Conservation (phyloP, 1,139 yeast species). For the Zygosaccharomyces sapae region DNA sequence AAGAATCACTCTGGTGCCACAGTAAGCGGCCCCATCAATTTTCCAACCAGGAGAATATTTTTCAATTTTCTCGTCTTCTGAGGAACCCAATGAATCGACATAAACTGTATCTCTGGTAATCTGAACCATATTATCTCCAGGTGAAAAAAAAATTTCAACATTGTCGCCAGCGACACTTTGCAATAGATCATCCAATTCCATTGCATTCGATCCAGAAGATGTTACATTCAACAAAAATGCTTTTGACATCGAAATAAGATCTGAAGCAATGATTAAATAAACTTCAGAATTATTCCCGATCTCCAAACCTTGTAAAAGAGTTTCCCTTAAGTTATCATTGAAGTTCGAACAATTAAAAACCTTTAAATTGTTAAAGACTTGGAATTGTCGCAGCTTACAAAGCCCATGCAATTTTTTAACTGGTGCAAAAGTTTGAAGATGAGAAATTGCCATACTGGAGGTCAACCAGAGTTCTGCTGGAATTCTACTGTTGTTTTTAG, state of each 20-base stretch:
- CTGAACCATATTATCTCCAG: slow-evolving; percentile 16
- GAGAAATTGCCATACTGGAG: slow-evolving; percentile 20
- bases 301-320: slow-evolving; percentile 5
- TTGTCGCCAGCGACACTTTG: slow-evolving; percentile 11
- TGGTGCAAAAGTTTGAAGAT: slow-evolving; percentile 11
- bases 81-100: slow-evolving; percentile 10
- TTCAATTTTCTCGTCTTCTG: slow-evolving; percentile 3
- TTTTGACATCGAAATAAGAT: slow-evolving; percentile 9
- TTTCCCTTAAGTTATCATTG: not conserved
- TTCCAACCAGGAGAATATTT: slow-evolving; percentile 12
- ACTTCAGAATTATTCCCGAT: slow-evolving; percentile 7
- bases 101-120: slow-evolving; percentile 13
- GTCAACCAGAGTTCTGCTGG: slow-evolving; percentile 20
- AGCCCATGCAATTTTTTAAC: slow-evolving; percentile 14
- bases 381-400: slow-evolving; percentile 15
- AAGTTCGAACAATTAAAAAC: slow-evolving; percentile 8
- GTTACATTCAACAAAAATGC: slow-evolving; percentile 11
- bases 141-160: slow-evolving; percentile 14
- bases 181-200: slow-evolving; percentile 23
- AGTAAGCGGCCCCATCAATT: slow-evolving; percentile 16
- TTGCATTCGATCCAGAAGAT: slow-evolving; percentile 10
- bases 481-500: slow-evolving; percentile 8
- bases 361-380: slow-evolving; percentile 11
- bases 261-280: slow-evolving; percentile 17
- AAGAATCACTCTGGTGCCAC: slow-evolving; percentile 13